Evolutionary conservation across 176 grass and related monocot genomes (phyloP).

Genomic region (Puya raimondii): DNA sequence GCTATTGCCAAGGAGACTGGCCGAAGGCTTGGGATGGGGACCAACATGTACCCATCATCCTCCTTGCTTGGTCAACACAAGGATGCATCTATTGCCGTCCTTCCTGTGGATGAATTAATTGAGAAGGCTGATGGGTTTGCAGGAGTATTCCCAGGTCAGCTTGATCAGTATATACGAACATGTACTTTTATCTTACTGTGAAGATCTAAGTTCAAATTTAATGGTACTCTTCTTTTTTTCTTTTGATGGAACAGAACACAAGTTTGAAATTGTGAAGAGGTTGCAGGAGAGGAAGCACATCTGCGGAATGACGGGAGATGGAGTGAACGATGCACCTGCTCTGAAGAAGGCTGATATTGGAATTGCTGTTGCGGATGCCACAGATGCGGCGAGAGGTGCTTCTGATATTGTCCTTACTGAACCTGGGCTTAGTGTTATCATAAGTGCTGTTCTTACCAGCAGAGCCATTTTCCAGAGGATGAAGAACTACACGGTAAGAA

Average conservation of each 20-base stretch:
- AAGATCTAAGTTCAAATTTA: not conserved
- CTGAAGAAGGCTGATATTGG: constrained; percentile 97
- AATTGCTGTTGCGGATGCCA: constrained; percentile 90
- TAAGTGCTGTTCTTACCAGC: constrained; percentile 94
- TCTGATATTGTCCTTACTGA: constrained; percentile 95
- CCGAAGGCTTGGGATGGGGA: constrained; percentile 88
- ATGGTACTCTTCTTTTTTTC: no score
- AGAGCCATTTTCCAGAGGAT: constrained; percentile 95
- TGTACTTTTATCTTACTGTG: not conserved
- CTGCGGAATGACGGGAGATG: constrained; percentile 96
- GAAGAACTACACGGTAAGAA: constrained; percentile 94
- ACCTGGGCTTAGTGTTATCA: constrained; percentile 90
- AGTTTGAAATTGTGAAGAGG: constrained; percentile 93
- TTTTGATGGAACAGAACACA: constrained; percentile 49
- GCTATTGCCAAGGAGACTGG: constrained; percentile 98
- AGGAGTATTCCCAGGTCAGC: constrained; percentile 72
- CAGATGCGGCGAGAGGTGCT: constrained; percentile 80
- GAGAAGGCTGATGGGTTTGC: constrained; percentile 96
- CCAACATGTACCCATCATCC: constrained; percentile 97
- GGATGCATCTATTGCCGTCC: constrained; percentile 46
- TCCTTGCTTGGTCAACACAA: constrained; percentile 61
- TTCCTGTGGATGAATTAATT: constrained; percentile 75
- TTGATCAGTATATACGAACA: not conserved
- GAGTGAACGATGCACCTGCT: constrained; percentile 90
- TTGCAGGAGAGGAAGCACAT: constrained; percentile 93